These are phyloP conservation scores for Pinus albicaulis DNA, from an alignment of 75 land plant genomes.

Conservation along the genomic window DNA sequence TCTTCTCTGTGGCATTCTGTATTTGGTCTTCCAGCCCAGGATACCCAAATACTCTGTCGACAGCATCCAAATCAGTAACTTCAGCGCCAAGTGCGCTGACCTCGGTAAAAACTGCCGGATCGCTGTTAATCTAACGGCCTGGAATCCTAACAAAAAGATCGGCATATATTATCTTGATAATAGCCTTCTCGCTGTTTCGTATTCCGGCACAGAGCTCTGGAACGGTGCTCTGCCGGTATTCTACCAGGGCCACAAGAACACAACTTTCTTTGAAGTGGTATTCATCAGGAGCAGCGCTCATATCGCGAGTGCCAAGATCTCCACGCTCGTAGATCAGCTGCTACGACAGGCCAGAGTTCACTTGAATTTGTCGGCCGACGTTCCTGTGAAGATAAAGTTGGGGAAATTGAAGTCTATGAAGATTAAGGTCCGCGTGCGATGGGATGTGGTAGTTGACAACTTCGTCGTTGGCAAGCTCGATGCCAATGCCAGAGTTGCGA, in stretches of 20 bases:
- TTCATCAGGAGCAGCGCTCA: background rate
- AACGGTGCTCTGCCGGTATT: constrained; percentile 28
- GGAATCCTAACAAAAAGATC: constrained; percentile 46
- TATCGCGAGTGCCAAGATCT: constrained; percentile 16
- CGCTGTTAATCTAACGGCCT: constrained; percentile 15
- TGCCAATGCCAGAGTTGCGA: constrained; percentile 27
- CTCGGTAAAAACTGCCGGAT: constrained; percentile 16
- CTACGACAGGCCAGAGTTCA: constrained; percentile 30
- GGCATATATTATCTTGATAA: constrained; percentile 32
- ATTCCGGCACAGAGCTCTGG: constrained; percentile 19
- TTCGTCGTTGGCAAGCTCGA: constrained; percentile 40
- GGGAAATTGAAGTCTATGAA: constrained; percentile 42
- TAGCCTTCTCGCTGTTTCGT: constrained; percentile 20
- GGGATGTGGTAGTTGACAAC: constrained; percentile 42
- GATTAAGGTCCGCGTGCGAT: constrained; percentile 25
- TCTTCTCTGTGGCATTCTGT: constrained; percentile 17
- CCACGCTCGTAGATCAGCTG: constrained; percentile 34
- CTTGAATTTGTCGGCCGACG: constrained; percentile 31
- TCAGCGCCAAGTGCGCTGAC: constrained; percentile 3
- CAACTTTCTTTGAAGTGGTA: constrained; percentile 18
- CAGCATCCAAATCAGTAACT: constrained; percentile 3
- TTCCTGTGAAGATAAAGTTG: constrained; percentile 45
- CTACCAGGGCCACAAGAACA: constrained; percentile 52
- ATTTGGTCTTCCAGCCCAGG: constrained; percentile 20
- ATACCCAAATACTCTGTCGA: constrained; percentile 27